Evolutionary conservation across 2,329 filamentous ascomycete species (phyloP).

Genomic region (Hymenotorrendiella dingleyae): DNA sequence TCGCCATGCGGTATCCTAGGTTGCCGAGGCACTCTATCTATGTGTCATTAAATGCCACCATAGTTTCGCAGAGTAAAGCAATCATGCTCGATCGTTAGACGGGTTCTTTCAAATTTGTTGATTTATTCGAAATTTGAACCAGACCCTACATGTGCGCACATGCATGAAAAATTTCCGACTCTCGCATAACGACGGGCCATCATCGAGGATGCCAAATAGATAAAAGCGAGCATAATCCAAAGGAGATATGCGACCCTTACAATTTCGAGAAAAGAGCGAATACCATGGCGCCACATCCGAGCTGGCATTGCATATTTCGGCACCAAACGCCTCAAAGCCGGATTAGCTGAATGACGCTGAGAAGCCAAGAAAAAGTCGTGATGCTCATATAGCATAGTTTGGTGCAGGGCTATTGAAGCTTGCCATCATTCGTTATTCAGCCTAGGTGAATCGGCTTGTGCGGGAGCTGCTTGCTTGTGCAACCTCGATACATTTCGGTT

Average conservation of each 20-base stretch:
- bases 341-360: slow-evolving; percentile 73
- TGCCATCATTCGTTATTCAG: slow-evolving; percentile 52
- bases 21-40: slow-evolving; percentile 86
- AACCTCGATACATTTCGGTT: slow-evolving; percentile 78
- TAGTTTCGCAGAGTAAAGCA: slow-evolving; percentile 79
- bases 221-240: slow-evolving; percentile 81
- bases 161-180: no score
- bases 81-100: no score
- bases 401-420: slow-evolving; percentile 5
- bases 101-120: no score
- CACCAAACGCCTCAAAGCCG: slow-evolving; percentile 28
- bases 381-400: slow-evolving; percentile 4
- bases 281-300: slow-evolving; percentile 82
- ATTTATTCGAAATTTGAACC: no score
- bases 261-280: slow-evolving; percentile 75
- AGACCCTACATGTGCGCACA: no score
- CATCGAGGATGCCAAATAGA: slow-evolving; percentile 82
- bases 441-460: slow-evolving; percentile 39
- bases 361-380: slow-evolving; percentile 26
- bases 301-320: slow-evolving; percentile 72
- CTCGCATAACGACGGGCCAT: no score
- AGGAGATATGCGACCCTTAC: slow-evolving; percentile 64
- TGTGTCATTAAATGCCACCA: slow-evolving; percentile 71
- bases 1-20: slow-evolving; percentile 54
- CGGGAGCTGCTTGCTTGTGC: slow-evolving; percentile 51